These are phyloP conservation scores for Spiraea crenata DNA, from an alignment of 331 rosid species.

Conservation along the genomic window DNA sequence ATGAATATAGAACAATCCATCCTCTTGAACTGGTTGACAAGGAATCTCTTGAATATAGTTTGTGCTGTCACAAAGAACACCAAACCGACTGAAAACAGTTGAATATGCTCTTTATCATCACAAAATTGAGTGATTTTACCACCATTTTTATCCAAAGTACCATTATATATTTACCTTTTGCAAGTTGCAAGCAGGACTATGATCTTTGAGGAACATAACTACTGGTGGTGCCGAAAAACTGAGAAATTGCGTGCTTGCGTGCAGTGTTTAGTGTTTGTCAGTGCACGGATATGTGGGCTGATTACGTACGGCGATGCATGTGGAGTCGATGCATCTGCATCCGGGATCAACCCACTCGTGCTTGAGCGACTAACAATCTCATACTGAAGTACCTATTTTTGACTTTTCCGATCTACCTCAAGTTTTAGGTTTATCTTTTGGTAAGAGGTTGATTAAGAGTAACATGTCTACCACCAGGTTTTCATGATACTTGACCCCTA, in stretches of 20 bases:
- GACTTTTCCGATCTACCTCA: constrained; percentile 7
- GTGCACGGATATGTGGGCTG: too few relatives aligned
- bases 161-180: not conserved
- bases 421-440: not conserved
- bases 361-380: too few relatives aligned
- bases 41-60: not conserved
- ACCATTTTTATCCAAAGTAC: not conserved
- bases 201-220: not conserved
- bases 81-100: not conserved
- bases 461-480: constrained; percentile 3
- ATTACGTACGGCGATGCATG: too few relatives aligned
- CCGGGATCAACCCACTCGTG: too few relatives aligned
- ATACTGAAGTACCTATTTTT: not conserved
- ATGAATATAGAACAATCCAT: too few relatives aligned
- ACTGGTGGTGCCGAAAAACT: not conserved
- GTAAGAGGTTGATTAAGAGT: not conserved
- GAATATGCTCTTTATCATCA: not conserved
- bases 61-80: not conserved
- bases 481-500: not conserved
- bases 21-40: too few relatives aligned
- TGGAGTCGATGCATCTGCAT: too few relatives aligned
- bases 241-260: not conserved
- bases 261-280: too few relatives aligned
- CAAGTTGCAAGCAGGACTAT: constrained; percentile 9
- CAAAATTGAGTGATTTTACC: not conserved